Conservation (phyloP, 768 basidiomycete genomes). For the Lentinula sp. region DNA sequence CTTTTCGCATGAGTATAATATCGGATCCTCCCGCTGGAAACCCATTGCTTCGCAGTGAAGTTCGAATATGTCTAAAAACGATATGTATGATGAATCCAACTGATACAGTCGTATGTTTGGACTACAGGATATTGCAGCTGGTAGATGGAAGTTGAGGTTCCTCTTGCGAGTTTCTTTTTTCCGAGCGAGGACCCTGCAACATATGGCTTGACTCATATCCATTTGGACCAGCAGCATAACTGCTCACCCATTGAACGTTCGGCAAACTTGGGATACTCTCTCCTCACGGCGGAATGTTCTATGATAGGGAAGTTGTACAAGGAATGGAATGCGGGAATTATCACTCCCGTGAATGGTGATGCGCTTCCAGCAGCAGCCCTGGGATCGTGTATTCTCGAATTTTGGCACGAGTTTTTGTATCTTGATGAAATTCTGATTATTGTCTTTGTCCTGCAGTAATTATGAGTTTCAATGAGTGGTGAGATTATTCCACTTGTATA, state of each 20-base stretch:
- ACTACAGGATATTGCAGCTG: conserved; percentile 79
- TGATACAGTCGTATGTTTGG: conserved; percentile 82
- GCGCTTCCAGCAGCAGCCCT: conserved; percentile 83
- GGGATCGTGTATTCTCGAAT: conserved; percentile 84
- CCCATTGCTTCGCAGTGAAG: conserved; percentile 72
- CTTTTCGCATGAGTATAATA: conserved; percentile 82
- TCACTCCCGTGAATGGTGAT: conserved; percentile 89
- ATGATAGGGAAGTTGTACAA: conserved; percentile 83
- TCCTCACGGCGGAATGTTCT: conserved; percentile 90
- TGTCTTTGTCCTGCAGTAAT: conserved; percentile 81
- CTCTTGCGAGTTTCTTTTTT: conserved; percentile 93
- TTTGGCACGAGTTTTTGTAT: conserved; percentile 89
- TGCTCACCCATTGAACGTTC: conserved; percentile 87
- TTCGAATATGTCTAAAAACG: conserved; percentile 92
- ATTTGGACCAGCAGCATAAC: not conserved
- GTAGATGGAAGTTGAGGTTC: conserved; percentile 87
- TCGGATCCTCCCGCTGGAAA: conserved; percentile 82
- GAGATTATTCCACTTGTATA: conserved; percentile 22
- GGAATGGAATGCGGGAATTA: conserved; percentile 84
- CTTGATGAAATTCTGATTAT: conserved; percentile 82
- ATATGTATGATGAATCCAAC: conserved; percentile 86
- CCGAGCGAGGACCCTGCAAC: conserved; percentile 64
- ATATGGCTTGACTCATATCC: conserved; percentile 1
- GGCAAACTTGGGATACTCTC: conserved; percentile 83
- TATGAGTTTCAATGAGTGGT: not conserved